Conservation (phyloP, 2,329 filamentous ascomycete species). For the Monosporascus sp. region DNA sequence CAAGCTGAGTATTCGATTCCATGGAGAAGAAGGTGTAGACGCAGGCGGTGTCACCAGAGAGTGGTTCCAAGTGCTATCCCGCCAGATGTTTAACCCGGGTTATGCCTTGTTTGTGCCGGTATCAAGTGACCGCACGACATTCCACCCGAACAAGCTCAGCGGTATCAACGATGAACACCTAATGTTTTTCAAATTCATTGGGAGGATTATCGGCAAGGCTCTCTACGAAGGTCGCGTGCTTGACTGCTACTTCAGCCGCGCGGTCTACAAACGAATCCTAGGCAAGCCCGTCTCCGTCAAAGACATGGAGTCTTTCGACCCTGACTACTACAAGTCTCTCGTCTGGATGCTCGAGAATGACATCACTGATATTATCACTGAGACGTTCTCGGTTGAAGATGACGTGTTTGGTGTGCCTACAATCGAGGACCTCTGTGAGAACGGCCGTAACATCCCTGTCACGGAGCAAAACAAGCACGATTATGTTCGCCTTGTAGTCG, state of each 20-base stretch:
- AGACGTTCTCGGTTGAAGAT: slow-evolving; percentile 91
- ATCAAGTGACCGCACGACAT: slow-evolving; percentile 93
- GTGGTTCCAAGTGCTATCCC: slow-evolving; percentile 96
- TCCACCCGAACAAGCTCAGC: slow-evolving; percentile 95
- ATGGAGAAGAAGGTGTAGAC: slow-evolving; percentile 95
- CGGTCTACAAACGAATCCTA: slow-evolving; percentile 96
- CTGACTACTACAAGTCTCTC: slow-evolving; percentile 98
- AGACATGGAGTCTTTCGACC: slow-evolving; percentile 97
- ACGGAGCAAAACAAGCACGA: slow-evolving; percentile 99
- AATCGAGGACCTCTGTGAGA: slow-evolving; percentile 78
- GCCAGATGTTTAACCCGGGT: slow-evolving; percentile 98
- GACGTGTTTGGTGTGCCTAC: slow-evolving; percentile 90
- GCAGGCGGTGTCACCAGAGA: slow-evolving; percentile 95
- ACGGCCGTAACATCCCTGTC: slow-evolving; percentile 86
- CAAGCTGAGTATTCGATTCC: slow-evolving; percentile 96
- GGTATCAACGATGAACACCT: slow-evolving; percentile 92
- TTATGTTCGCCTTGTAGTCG: slow-evolving; percentile 89
- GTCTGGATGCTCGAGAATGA: slow-evolving; percentile 99
- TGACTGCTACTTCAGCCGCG: slow-evolving; percentile 97
- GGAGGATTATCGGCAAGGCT: slow-evolving; percentile 95
- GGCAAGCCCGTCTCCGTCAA: slow-evolving; percentile 95
- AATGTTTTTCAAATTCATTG: slow-evolving; percentile 99
- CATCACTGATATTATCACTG: slow-evolving; percentile 94
- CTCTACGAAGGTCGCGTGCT: slow-evolving; percentile 93
- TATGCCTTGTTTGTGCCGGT: slow-evolving; percentile 96